Evolutionary conservation across 208 protist genomes (phyloP), one percentile per base, ranked within the genome.

Genomic region (Tritrichomonas musculus): DNA sequence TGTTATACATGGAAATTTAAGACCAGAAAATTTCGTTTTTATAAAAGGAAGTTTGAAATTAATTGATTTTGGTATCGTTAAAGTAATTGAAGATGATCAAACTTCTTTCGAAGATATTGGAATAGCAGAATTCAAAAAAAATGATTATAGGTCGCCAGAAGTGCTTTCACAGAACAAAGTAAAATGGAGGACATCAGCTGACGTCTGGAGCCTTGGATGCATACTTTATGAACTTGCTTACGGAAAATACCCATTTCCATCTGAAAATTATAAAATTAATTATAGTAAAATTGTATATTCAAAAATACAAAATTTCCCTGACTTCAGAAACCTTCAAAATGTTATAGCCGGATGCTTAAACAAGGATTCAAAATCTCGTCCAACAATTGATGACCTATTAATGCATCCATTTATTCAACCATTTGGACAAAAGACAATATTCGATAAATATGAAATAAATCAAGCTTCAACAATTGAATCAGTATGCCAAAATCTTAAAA

Each of bases 21-120:
- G 96, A 93, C 96, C 96, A 14, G 94, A 94, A 25, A 96, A 96
- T 93, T 96, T 96, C 66, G 82, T 96, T 17, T 88, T 96, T 20
- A 95, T 96, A 2, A 49, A 94, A 77, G 94, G 94, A 36, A 39
- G 73, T 55, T 94, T 96, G 27, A 96, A 96, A 93, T 93, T 96
- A 25, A 96, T 96, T 73, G 96, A 96, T 94, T 95, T 95, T 53
- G 94, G 94, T 14, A 94, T 95, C 55, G 94, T 93, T 30, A 93
- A 93, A 77, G n/a, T 39, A 57, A 94, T 94, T 20, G 41, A 94
- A 33, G 65, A 69, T 33, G 84, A 92, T 30, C 95, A 95, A 88
- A 96, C 94, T 44, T 95, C 95, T 30, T 93, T 95, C 57, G 95
- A 69, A 69, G 11, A 8, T 22, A 60, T 60, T 22, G 53, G 53